Conservation (phyloP, 176 grass and related monocot genomes). For the Melocanna baccifera region DNA sequence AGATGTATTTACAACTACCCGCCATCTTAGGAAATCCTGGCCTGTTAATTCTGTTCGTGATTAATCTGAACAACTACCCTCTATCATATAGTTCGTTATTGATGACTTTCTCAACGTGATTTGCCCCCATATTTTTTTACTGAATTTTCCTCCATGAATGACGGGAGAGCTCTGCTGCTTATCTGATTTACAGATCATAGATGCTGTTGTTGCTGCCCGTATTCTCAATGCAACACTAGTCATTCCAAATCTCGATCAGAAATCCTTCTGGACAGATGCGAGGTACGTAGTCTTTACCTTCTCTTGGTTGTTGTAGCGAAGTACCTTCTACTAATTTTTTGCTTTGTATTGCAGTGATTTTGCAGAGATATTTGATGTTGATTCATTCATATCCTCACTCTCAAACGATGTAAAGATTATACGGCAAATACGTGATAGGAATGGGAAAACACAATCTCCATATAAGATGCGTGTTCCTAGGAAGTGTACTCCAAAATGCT, state of each 20-base stretch:
- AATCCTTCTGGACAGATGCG: slow-evolving; percentile 92
- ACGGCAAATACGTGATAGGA: slow-evolving; percentile 60
- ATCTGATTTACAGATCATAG: slow-evolving; percentile 78
- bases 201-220: slow-evolving; percentile 85
- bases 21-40: slow-evolving; percentile 4
- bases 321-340: neutral
- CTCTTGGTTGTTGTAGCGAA: slow-evolving; percentile 23
- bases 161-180: neutral
- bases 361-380: slow-evolving; percentile 74
- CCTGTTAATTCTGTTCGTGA: neutral
- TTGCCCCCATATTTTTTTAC: neutral
- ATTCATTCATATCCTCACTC: slow-evolving; percentile 88
- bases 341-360: slow-evolving; percentile 67
- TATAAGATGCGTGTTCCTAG: slow-evolving; percentile 92
- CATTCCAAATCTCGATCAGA: slow-evolving; percentile 75
- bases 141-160: neutral
- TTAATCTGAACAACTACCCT: neutral
- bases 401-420: slow-evolving; percentile 78
- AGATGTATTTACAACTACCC: slow-evolving; percentile 5
- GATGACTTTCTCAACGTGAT: neutral
- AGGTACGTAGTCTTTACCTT: slow-evolving; percentile 46
- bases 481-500: slow-evolving; percentile 88
- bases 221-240: slow-evolving; percentile 93
- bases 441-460: slow-evolving; percentile 49
- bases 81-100: neutral